phyloP scores from a whole-genome alignment of 176 grass and related monocot genomes.

The Juncus inflexus region DNA sequence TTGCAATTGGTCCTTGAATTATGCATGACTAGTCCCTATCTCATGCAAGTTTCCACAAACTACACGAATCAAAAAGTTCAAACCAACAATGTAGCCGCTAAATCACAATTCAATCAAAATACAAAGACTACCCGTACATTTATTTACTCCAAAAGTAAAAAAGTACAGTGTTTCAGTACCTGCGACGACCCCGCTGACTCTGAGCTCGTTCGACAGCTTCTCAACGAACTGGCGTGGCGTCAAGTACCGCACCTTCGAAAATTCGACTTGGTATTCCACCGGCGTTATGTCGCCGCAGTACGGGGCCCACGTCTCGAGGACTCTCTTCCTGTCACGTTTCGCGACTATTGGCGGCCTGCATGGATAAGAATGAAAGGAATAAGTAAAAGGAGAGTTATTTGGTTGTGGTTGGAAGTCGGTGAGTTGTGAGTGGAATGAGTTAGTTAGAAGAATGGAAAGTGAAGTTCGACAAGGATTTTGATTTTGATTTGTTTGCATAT shows the following conservation, averaged over 20 bases:
- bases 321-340: slow-evolving; percentile 69
- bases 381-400: not conserved
- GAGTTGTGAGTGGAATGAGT: too few species aligned
- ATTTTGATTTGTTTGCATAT: too few species aligned
- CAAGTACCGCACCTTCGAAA: slow-evolving; percentile 62
- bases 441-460: too few species aligned
- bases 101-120: too few species aligned
- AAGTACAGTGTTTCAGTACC: slow-evolving; percentile 51
- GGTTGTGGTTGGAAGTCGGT: too few species aligned
- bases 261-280: slow-evolving; percentile 39
- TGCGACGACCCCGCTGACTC: slow-evolving; percentile 84
- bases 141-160: slow-evolving; percentile 13
- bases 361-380: not conserved
- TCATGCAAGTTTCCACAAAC: too few species aligned
- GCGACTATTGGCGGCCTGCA: slow-evolving; percentile 85
- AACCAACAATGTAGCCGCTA: too few species aligned
- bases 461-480: too few species aligned
- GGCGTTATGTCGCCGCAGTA: slow-evolving; percentile 38
- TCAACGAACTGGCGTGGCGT: slow-evolving; percentile 92
- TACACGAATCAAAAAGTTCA: too few species aligned
- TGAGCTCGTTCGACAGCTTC: slow-evolving; percentile 83
- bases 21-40: too few species aligned
- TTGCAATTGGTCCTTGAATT: too few species aligned
- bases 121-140: too few species aligned
- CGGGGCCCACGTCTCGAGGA: slow-evolving; percentile 75